Percentiles rank a stretch among this genome's conserved stretches.
Evolutionary conservation across 1,284 basidiomycete genomes (phyloP).

Genomic region (Puccinia sorghi): DNA sequence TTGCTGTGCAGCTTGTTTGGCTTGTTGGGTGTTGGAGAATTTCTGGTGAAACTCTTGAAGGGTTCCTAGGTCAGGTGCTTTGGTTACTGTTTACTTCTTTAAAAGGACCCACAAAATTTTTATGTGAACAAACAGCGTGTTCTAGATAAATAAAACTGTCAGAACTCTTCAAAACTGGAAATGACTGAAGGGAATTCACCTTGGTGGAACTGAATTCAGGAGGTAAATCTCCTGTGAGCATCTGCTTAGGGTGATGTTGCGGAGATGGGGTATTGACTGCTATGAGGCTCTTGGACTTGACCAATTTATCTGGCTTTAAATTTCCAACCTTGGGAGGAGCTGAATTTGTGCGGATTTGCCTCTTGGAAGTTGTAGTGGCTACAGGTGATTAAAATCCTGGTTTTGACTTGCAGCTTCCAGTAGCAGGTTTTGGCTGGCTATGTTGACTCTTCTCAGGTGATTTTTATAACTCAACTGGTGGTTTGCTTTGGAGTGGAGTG

Average conservation of each 20-base stretch:
- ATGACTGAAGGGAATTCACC: no score
- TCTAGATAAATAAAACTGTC: no score
- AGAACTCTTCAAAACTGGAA: no score
- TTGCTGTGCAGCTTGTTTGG: conserved; percentile 11
- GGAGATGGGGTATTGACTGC: not conserved
- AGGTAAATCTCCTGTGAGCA: not conserved
- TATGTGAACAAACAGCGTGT: conserved; percentile 41
- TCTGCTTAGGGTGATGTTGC: conserved; percentile 4
- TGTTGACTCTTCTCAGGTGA: no score
- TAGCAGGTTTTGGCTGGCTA: not conserved
- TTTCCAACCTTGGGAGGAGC: conserved; percentile 10
- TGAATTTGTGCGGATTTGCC: not conserved
- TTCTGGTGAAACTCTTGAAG: conserved; percentile 20
- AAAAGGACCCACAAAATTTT: conserved; percentile 44
- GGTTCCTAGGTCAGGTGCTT: conserved; percentile 4
- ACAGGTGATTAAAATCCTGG: not conserved
- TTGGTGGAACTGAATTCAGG: not conserved
- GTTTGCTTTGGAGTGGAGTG: not conserved
- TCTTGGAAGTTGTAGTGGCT: not conserved
- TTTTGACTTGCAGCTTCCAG: not conserved
- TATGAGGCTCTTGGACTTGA: not conserved
- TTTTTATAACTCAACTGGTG: no score
- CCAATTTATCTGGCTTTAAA: not conserved
- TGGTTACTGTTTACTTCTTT: conserved; percentile 17
- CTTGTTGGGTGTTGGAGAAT: conserved; percentile 2